phyloP scores from a whole-genome alignment of 1,284 basidiomycete genomes.

The Rhizoctonia solani region DNA sequence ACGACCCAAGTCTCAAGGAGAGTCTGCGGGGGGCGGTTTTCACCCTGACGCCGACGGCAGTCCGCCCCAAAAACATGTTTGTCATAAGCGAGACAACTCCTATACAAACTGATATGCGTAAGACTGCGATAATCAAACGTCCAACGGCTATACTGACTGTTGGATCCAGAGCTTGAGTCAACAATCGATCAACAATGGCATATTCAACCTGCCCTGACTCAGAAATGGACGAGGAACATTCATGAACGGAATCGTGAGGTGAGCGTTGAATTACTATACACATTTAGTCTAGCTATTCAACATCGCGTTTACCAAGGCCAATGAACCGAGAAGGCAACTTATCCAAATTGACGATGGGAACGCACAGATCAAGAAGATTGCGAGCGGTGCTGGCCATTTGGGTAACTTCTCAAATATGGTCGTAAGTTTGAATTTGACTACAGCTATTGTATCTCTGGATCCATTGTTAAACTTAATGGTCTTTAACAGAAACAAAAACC shows the following conservation, averaged over 20 bases:
- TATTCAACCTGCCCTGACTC: slow-evolving; percentile 27
- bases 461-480: slow-evolving; percentile 46
- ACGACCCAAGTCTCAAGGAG: slow-evolving; percentile 35
- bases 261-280: background rate
- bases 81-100: slow-evolving; percentile 19
- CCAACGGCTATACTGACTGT: background rate
- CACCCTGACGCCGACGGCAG: slow-evolving; percentile 63
- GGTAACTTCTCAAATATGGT: slow-evolving; percentile 31
- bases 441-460: slow-evolving; percentile 36
- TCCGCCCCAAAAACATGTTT: slow-evolving; percentile 40
- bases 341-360: slow-evolving; percentile 29
- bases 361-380: slow-evolving; percentile 32
- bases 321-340: slow-evolving; percentile 26
- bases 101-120: slow-evolving; percentile 30
- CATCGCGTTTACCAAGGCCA: slow-evolving; percentile 1
- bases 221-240: slow-evolving; percentile 31
- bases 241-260: slow-evolving; percentile 32
- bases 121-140: background rate
- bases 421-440: slow-evolving; percentile 1
- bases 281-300: background rate
- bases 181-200: slow-evolving; percentile 28
- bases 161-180: slow-evolving; percentile 5
- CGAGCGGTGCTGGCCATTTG: slow-evolving; percentile 28
- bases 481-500: slow-evolving; percentile 59
- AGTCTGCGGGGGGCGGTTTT: slow-evolving; percentile 50